Evolutionary conservation across 1,284 basidiomycete species (phyloP), one percentile per base, ranked within the genome.

Genomic region (Somion occarium): DNA sequence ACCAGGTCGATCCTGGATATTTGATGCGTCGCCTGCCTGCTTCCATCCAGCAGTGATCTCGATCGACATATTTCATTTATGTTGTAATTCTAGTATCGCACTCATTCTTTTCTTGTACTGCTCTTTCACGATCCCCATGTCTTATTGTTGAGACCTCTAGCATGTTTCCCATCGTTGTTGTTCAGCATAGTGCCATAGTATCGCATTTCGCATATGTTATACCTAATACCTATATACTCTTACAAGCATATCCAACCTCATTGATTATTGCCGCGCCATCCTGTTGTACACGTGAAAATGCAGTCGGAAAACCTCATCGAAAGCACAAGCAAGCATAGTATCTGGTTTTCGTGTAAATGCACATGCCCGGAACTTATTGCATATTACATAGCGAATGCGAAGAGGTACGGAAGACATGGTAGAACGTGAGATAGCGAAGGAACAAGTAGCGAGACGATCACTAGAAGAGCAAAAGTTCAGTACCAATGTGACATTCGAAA

Each of bases 301-400:
- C 5, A 15, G n/a, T 44, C 20, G 22, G 19, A 18, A 23, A 9
- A 18, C 42, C 5, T 22, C 42, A 22, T 44, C 5, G 19, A 9
- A 9, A 42, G 11, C 19, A 15, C 19, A 3, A 20, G 5, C 7
- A 18, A 23, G 3, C 18, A 49, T 5, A 49, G 38, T 25, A 15
- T 19, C 22, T 38, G n/a, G 47, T 20, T 49, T 49, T 49, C 22
- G 47, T 9, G 47, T 37, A 37, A 38, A 49, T 49, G 47, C 47
- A 49, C 22, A 49, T 49, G 38, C 47, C n/a, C 18, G 19, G 19
- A 27, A 38, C 12, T 23, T 39, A 49, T 41, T 49, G 47, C 47
- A 49, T 49, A 49, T 49, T 38, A 49, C 47, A 49, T 49, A 42
- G 23, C 9, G 24, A 24, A 49, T 38, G 47, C 37, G 22, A 39